Conservation (phyloP, 1,139 yeast genomes). For the Candida gigantensis region DNA sequence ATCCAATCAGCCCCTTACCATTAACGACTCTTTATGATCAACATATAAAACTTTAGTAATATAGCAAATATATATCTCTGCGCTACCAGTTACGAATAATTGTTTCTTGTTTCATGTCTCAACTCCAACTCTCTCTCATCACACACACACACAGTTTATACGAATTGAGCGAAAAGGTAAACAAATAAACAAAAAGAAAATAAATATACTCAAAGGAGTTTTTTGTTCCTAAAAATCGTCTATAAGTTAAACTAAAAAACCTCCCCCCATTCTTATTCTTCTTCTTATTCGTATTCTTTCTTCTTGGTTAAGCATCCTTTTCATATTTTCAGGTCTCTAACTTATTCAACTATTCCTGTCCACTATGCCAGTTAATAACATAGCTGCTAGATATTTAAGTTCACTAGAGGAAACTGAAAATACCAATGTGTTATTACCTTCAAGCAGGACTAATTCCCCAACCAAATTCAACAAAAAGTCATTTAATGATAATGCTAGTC, state of each 20-base stretch:
- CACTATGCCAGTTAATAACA: slow-evolving; percentile 17
- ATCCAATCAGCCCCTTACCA: no score
- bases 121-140: no score
- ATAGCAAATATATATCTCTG: no score
- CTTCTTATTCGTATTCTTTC: background rate
- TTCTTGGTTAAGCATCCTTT: background rate
- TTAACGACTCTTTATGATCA: no score
- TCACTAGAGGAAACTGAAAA: slow-evolving; percentile 25
- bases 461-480: slow-evolving; percentile 12
- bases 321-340: background rate
- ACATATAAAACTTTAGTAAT: no score
- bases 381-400: slow-evolving; percentile 38
- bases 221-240: background rate
- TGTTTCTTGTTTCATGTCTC: no score
- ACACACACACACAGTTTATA: no score
- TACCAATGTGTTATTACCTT: slow-evolving; percentile 32
- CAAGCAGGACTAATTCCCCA: slow-evolving; percentile 27
- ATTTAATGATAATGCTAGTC: slow-evolving; percentile 17
- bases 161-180: slow-evolving; percentile 2
- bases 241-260: no score
- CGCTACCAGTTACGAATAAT: no score
- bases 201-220: background rate
- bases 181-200: background rate
- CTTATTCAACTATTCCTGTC: no score
- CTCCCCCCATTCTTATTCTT: background rate